These are phyloP conservation scores for Penicillium diatomitis DNA, from an alignment of 495 filamentous ascomycete species.

Conservation along the genomic window DNA sequence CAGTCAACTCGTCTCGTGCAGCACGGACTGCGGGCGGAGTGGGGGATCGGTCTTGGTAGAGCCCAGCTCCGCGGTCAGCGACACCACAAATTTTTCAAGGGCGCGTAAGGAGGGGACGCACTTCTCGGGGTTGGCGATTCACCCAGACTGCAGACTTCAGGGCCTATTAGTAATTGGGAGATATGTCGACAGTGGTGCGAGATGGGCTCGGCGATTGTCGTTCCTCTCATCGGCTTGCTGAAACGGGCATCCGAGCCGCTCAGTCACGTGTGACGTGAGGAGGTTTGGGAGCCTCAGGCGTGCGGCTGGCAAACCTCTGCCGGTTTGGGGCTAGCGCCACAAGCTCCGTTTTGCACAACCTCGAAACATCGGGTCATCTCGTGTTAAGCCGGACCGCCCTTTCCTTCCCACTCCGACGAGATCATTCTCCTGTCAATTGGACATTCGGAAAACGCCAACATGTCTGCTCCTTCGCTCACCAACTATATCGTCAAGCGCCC, in stretches of 20 bases:
- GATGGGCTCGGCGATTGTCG: conserved; percentile 22
- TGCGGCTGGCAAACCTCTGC: neutral
- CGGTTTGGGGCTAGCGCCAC: conserved; percentile 14
- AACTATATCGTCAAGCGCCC: conserved; percentile 69
- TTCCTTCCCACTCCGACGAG: conserved; percentile 13
- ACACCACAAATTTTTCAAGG: neutral
- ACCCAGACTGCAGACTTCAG: neutral
- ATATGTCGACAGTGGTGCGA: conserved; percentile 13
- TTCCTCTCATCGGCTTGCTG: conserved; percentile 15
- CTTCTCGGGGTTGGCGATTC: too few species aligned
- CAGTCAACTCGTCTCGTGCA: conserved; percentile 19
- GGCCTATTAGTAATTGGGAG: conserved; percentile 14
- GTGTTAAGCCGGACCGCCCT: conserved; percentile 31
- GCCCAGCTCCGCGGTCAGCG: conserved; percentile 16
- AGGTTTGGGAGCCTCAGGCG: conserved; percentile 6
- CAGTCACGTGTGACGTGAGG: conserved; percentile 6
- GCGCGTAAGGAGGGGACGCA: too few species aligned
- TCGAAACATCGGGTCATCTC: conserved; percentile 38
- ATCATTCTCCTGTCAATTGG: conserved; percentile 26
- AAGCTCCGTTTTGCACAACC: conserved; percentile 42
- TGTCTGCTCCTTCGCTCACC: conserved; percentile 66
- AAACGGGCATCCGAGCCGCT: conserved; percentile 13
- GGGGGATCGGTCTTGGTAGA: conserved; percentile 8
- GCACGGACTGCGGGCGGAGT: conserved; percentile 30
- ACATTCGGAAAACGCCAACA: conserved; percentile 36